These are phyloP conservation scores for Collybia sordida DNA, from an alignment of 768 basidiomycete genomes.

Conservation along the genomic window DNA sequence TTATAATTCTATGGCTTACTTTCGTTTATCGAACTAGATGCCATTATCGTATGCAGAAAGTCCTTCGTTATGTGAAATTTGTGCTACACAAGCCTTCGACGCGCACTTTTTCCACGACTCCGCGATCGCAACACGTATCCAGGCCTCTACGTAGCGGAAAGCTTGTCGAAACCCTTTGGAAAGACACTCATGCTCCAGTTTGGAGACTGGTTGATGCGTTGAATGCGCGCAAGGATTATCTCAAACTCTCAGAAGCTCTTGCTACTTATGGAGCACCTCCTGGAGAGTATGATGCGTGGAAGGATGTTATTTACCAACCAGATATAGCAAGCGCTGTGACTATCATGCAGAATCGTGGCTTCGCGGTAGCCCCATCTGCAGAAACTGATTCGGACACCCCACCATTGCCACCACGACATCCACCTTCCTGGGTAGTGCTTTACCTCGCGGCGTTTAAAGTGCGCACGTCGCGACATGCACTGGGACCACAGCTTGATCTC, in stretches of 20 bases:
- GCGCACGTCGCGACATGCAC: slow-evolving; percentile 43
- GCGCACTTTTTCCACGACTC: slow-evolving; percentile 15
- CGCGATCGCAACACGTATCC: slow-evolving; percentile 12
- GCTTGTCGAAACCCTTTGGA: slow-evolving; percentile 32
- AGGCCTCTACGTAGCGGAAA: slow-evolving; percentile 25
- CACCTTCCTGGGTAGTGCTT: slow-evolving; percentile 49
- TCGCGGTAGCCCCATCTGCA: slow-evolving; percentile 2
- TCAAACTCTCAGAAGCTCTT: slow-evolving; percentile 28
- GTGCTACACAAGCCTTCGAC: slow-evolving; percentile 1
- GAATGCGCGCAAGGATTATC: slow-evolving; percentile 19
- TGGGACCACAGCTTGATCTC: slow-evolving; percentile 41
- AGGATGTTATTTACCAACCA: slow-evolving; percentile 28
- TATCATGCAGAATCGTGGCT: slow-evolving; percentile 12
- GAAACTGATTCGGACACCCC: neutral
- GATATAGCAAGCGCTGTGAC: slow-evolving; percentile 31
- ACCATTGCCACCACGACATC: slow-evolving; percentile 27
- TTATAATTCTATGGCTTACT: neutral
- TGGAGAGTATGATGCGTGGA: slow-evolving; percentile 41
- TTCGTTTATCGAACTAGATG: slow-evolving; percentile 12
- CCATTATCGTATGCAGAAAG: slow-evolving; percentile 19
- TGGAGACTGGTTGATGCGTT: slow-evolving; percentile 42
- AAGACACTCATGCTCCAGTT: slow-evolving; percentile 33
- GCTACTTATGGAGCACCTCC: slow-evolving; percentile 28
- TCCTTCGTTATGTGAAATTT: slow-evolving; percentile 11
- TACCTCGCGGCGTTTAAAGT: slow-evolving; percentile 48